Base-by-base conservation (phyloP, 176 grass and related monocot species). In the Ensete glaucum region DNA sequence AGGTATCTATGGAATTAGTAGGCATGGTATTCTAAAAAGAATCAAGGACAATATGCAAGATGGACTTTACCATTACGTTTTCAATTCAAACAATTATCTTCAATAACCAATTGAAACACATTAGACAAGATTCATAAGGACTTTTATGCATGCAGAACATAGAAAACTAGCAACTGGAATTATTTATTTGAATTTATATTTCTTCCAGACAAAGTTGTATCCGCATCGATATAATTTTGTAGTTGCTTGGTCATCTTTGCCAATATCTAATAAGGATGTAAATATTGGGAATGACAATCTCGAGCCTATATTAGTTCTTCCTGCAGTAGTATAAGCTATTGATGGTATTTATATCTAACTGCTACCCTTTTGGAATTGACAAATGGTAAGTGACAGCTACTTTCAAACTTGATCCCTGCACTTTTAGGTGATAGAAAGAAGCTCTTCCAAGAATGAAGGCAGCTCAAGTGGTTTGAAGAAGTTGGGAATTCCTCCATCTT, bases 401-500 rank as follows among this genome's bases (percentile, higher is more conserved):
- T 74, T 65, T 56, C 62, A 54, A 78, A 54, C n/a, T 50, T 11
- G 27, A 49, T 53, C 15, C 9, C 24, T 86, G 50, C 50, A 53
- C 3, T 77, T 80, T 62, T 59, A 92, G 90, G 60, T 77, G 15
- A 54, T 66, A 66, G 77, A 87, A 81, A 62, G 66, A 54, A 82
- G 65, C 54, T 53, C 64, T 23, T 69, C 83, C 0, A 25, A 26
- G 57, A 62, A 89, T 19, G 84, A 81, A 57, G 77, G 57, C 62
- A 72, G 66, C 71, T 60, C 75, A 73, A 82, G 24, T 81, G 66
- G 79, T 72, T 63, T 80, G 53, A 53, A 58, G 8, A 80, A 74
- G 17, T 54, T 67, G 58, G 49, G 64, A 84, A 83, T 93, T 80
- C 90, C 90, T 88, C 77, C 81, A 73, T 53, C 69, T 83, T 93